Evolutionary conservation across 2,329 filamentous ascomycete species (phyloP).

Genomic region (Parastagonospora nodorum): DNA sequence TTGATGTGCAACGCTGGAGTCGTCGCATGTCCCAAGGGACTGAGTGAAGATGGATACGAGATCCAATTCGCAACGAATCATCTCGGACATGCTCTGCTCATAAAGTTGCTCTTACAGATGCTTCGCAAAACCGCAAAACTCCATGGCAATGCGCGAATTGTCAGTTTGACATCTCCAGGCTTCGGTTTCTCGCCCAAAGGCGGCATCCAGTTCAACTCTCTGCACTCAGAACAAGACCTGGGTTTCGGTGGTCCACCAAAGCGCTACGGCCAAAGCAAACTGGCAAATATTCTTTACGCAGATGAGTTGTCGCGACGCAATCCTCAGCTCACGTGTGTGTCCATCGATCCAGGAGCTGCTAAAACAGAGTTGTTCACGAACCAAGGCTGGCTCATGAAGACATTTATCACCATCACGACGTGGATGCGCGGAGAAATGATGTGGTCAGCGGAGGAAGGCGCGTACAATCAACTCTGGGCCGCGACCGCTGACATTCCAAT

Average conservation of each 20-base stretch:
- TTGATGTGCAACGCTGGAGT: slow-evolving; percentile 52
- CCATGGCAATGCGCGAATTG: slow-evolving; percentile 49
- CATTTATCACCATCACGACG: slow-evolving; percentile 11
- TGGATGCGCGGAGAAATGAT: slow-evolving; percentile 1
- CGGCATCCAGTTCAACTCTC: slow-evolving; percentile 40
- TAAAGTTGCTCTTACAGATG: slow-evolving; percentile 47
- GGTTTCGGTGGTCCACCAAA: slow-evolving; percentile 27
- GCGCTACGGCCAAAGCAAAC: slow-evolving; percentile 53
- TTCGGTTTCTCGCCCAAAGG: slow-evolving; percentile 5
- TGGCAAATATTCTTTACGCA: slow-evolving; percentile 54
- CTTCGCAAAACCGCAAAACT: slow-evolving; percentile 47
- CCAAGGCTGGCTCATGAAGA: slow-evolving; percentile 2
- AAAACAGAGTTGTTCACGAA: slow-evolving; percentile 10
- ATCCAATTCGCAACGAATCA: slow-evolving; percentile 56
- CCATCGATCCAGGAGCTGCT: slow-evolving; percentile 53
- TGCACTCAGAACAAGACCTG: slow-evolving; percentile 23
- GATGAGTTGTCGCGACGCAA: slow-evolving; percentile 47
- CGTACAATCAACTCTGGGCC: slow-evolving; percentile 45
- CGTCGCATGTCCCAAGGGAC: slow-evolving; percentile 31
- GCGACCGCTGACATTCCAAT: slow-evolving; percentile 31
- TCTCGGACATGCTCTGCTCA: slow-evolving; percentile 53
- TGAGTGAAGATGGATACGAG: slow-evolving; percentile 53
- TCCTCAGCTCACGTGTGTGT: slow-evolving; percentile 46
- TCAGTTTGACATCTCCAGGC: slow-evolving; percentile 42
- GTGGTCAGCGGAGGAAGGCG: slow-evolving; percentile 22